A percentile compares a stretch with the other conserved stretches of the same genome.
These are phyloP conservation scores for Spathaspora gorwiae DNA, from an alignment of 805 yeast species.

Conservation along the genomic window DNA sequence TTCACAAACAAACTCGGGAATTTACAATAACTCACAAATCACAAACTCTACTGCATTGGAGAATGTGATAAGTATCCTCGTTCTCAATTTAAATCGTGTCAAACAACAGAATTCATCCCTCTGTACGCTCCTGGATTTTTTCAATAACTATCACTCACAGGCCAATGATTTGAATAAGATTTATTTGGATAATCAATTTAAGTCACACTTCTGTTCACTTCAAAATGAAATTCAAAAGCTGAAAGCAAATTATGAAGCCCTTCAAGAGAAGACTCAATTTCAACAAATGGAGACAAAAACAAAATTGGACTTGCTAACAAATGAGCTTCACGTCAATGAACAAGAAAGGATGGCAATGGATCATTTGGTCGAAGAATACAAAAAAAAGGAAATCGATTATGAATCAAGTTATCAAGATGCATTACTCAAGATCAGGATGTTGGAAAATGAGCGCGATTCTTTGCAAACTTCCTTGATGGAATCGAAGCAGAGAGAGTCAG, in stretches of 20 bases:
- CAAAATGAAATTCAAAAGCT: constrained; percentile 15
- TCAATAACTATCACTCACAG: constrained; percentile 42
- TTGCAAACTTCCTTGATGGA: not conserved
- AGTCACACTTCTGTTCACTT: constrained; percentile 8
- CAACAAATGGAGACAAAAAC: not conserved
- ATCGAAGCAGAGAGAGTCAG: not conserved
- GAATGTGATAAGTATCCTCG: constrained; percentile 49
- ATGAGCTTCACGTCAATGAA: constrained; percentile 1
- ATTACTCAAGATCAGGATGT: not conserved
- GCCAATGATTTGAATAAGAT: constrained; percentile 21
- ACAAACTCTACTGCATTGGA: constrained; percentile 54
- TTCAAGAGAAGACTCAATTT: constrained; percentile 8
- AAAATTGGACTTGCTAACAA: not conserved
- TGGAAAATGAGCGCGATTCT: constrained; percentile 2
- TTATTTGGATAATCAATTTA: constrained; percentile 18
- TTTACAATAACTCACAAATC: constrained; percentile 55
- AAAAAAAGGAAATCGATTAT: not conserved
- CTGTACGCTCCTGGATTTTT: constrained; percentile 49
- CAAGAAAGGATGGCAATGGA: not conserved
- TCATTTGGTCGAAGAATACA: constrained; percentile 1
- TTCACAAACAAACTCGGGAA: constrained; percentile 48
- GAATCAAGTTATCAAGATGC: not conserved
- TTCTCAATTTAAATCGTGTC: constrained; percentile 52
- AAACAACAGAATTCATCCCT: constrained; percentile 56
- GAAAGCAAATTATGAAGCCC: constrained; percentile 9